Base-by-base conservation (phyloP, 2,329 filamentous ascomycete genomes). In the Aspergillus quadricinctus region DNA sequence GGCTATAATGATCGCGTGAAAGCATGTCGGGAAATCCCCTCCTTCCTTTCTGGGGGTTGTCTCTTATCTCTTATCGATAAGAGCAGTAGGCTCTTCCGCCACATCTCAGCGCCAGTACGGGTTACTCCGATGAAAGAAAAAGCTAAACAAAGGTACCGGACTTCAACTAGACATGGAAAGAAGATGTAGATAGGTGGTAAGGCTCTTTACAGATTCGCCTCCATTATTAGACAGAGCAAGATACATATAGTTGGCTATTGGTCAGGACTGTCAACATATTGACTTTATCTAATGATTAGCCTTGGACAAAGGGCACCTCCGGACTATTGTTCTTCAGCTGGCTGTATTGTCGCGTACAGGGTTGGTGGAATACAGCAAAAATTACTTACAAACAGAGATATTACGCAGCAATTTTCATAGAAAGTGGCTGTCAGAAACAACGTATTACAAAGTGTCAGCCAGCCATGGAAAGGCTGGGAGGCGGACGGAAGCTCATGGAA, bases 401-500 rank as follows among this genome's bases (percentile, higher is more conserved):
- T 46, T 27, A 46, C 43, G 19, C 11, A 27, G 43, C 5, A 46
- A 17, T 46, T 3, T 2, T 3, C 43, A 49, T 49, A 35, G 27
- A 35, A 41, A 43, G 17, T 3, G 1, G 31, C 9, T 52, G 49
- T 48, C 21, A 57, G 21, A 11, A 43, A 11, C 48, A 54, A 11
- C 17, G 48, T 35, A 56, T 57, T 59, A 53, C 50, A 23, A 55
- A 55, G 21, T 11, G 48, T 29, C 49, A 66, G 57, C 56, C 57
- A 64, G 55, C 57, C 31, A 50, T 53, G 48, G 67, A 69, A 71
- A 54, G 50, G 49, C 52, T 57, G 57, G 45, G 70, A 72, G 71
- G 48, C n/a, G n/a, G 53, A 59, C 69, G 66, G 71, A 73, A 73
- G 51, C 17, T 31, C 57, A 49, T 54, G 57, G 71, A 73, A 73